Evolutionary conservation across 805 yeast species (phyloP).

Genomic region (Blastobotrys terrestris): DNA sequence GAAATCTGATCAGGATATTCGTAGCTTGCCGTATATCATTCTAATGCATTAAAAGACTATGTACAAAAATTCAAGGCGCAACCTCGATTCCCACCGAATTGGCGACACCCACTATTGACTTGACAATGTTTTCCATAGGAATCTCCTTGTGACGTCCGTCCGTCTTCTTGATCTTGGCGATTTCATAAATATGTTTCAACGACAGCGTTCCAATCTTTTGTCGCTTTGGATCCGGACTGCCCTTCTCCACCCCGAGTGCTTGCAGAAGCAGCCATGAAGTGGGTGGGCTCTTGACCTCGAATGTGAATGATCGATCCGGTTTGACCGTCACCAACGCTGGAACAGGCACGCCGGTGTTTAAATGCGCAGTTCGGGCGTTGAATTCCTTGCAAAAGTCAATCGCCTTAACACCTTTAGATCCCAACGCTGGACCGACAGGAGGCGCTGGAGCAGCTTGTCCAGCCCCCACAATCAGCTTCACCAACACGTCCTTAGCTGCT

Average conservation of each 20-base stretch:
- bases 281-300: conserved; percentile 86
- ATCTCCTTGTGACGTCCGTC: conserved; percentile 71
- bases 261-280: conserved; percentile 79
- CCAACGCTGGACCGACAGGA: conserved; percentile 98
- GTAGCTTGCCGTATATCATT: too few relatives aligned
- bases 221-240: conserved; percentile 63
- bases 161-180: conserved; percentile 84
- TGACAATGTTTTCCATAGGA: conserved; percentile 69
- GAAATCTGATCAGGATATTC: too few relatives aligned
- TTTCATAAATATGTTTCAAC: conserved; percentile 87
- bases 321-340: conserved; percentile 80
- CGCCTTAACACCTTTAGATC: conserved; percentile 97
- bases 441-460: conserved; percentile 99
- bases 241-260: conserved; percentile 76
- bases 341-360: conserved; percentile 79
- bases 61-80: conserved; percentile 44
- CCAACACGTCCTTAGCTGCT: conserved; percentile 55
- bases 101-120: conserved; percentile 84
- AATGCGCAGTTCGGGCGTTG: conserved; percentile 91
- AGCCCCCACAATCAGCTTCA: conserved; percentile 90
- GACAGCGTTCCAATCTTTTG: conserved; percentile 57
- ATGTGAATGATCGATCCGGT: conserved; percentile 87
- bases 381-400: conserved; percentile 98
- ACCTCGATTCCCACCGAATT: conserved; percentile 81
- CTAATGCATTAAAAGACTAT: background rate